Percentiles rank a stretch among this genome's conserved stretches.
Evolutionary conservation across 148 eudicot genomes (phyloP).

Genomic region (Heliamphora exappendiculata): DNA sequence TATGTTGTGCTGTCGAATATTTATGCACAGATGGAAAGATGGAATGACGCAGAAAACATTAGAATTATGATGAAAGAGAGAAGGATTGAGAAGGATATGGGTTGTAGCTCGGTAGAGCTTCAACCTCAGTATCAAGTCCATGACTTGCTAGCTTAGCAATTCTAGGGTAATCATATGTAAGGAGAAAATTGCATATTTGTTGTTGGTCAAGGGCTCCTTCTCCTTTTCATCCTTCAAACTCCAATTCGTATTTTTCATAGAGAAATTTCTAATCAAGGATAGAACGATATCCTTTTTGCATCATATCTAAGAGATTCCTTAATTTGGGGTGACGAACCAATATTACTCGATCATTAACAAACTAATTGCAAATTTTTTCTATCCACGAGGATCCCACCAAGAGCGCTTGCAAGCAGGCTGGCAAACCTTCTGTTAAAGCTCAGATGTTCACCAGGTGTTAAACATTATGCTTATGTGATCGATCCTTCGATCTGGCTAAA

Average conservation of each 20-base stretch:
- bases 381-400: too few relatives aligned
- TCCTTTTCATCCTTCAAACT: too few relatives aligned
- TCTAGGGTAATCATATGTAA: background rate
- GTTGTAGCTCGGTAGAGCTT: constrained; percentile 29
- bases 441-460: background rate
- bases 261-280: too few relatives aligned
- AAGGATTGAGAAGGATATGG: constrained; percentile 38
- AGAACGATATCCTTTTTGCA: too few relatives aligned
- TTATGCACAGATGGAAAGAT: constrained; percentile 32
- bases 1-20: constrained; percentile 35
- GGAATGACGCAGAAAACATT: constrained; percentile 28
- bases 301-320: too few relatives aligned
- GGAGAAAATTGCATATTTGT: background rate
- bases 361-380: too few relatives aligned
- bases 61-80: constrained; percentile 39
- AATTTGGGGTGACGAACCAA: too few relatives aligned
- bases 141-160: constrained; percentile 12
- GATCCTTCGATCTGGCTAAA: background rate
- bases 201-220: too few relatives aligned
- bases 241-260: too few relatives aligned
- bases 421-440: background rate
- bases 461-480: background rate
- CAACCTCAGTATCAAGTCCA: constrained; percentile 8
- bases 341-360: too few relatives aligned
- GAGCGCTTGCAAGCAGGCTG: background rate